Percentiles rank a stretch among this genome's conserved stretches.
Evolutionary conservation across 2,329 filamentous ascomycete species (phyloP).

Genomic region (Monosporascus sp.): DNA sequence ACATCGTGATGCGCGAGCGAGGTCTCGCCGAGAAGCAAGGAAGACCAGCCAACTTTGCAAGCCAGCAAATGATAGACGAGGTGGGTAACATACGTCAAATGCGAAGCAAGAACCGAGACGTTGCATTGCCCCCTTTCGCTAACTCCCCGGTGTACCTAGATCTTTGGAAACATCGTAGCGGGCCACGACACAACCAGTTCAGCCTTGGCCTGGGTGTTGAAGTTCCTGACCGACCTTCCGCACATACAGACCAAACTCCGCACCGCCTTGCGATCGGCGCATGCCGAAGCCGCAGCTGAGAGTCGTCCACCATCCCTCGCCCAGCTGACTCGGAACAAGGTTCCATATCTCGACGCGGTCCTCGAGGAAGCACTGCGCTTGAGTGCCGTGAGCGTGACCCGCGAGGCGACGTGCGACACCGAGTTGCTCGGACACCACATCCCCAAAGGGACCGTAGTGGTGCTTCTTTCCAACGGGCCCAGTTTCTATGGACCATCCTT

Average conservation of each 20-base stretch:
- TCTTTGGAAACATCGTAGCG: constrained; percentile 7
- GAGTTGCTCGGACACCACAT: constrained; percentile 11
- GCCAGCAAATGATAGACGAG: constrained; percentile 1
- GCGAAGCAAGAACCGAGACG: too few relatives aligned
- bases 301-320: not conserved
- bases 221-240: constrained; percentile 2
- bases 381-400: not conserved
- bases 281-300: not conserved
- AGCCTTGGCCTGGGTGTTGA: constrained; percentile 4
- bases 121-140: too few relatives aligned
- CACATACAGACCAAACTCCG: constrained; percentile 3
- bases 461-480: constrained; percentile 8
- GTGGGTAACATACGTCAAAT: too few relatives aligned
- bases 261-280: not conserved
- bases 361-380: constrained; percentile 12
- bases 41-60: not conserved
- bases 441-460: constrained; percentile 14
- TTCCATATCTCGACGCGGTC: constrained; percentile 10
- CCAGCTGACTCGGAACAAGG: constrained; percentile 1
- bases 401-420: constrained; percentile 6
- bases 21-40: not conserved
- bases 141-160: not conserved
- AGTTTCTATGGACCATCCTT: constrained; percentile 6
- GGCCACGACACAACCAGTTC: constrained; percentile 6
- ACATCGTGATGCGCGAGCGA: not conserved